Evolutionary conservation across 495 filamentous ascomycete genomes (phyloP).

Genomic region (Hypoxylon fragiforme): DNA sequence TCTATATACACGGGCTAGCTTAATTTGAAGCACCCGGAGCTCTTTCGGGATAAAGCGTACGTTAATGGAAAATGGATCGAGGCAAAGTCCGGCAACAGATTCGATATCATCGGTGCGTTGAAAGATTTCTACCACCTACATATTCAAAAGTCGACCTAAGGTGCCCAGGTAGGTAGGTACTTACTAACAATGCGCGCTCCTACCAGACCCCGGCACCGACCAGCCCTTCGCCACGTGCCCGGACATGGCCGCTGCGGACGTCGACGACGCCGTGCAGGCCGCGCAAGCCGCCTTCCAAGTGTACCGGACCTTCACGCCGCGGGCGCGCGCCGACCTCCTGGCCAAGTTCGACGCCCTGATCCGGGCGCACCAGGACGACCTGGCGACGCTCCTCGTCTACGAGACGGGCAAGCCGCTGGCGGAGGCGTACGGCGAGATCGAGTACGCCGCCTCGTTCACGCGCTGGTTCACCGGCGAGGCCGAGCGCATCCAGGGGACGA

Average conservation of each 20-base stretch:
- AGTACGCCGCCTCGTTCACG: conserved; percentile 63
- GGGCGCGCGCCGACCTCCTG: conserved; percentile 63
- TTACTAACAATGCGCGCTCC: neutral
- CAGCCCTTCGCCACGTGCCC: conserved; percentile 67
- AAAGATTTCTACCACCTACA: neutral
- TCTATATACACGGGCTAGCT: too few relatives aligned
- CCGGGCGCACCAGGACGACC: conserved; percentile 53
- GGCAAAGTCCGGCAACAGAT: conserved; percentile 63
- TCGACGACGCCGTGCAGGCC: conserved; percentile 60
- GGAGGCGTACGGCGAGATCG: conserved; percentile 62
- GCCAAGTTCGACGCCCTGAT: conserved; percentile 62
- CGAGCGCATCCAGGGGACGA: conserved; percentile 66
- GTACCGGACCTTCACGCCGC: conserved; percentile 64
- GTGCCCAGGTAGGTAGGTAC: too few relatives aligned
- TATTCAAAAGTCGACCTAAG: too few relatives aligned
- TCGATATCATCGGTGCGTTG: conserved; percentile 64
- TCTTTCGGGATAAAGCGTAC: conserved; percentile 64
- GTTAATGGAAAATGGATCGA: conserved; percentile 65
- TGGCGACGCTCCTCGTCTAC: conserved; percentile 62
- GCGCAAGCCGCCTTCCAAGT: conserved; percentile 62
- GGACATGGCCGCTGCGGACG: conserved; percentile 61
- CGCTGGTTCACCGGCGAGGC: conserved; percentile 72
- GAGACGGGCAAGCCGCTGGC: conserved; percentile 67
- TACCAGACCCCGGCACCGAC: conserved; percentile 64
- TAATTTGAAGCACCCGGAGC: conserved; percentile 60